Percentiles rank a stretch among this genome's conserved stretches.
These are phyloP conservation scores for Hanseniaspora hatyaiensis DNA, from an alignment of 805 yeast genomes.

Conservation along the genomic window DNA sequence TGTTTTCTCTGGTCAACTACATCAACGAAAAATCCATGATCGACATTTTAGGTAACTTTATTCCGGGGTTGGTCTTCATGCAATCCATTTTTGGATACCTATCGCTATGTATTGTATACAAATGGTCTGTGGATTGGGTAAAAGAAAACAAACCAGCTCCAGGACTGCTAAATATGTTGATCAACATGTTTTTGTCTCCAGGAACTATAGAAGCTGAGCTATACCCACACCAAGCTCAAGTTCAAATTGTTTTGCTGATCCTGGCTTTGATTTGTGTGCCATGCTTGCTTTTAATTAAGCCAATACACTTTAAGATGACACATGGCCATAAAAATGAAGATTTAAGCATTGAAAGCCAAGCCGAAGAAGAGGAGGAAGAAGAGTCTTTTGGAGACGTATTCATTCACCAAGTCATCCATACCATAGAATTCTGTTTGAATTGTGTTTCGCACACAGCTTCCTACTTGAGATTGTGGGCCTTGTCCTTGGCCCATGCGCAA, in stretches of 20 bases:
- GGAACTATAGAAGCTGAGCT: conserved; percentile 56
- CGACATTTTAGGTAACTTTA: conserved; percentile 60
- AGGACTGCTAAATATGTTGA: conserved; percentile 60
- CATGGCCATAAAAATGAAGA: conserved; percentile 15
- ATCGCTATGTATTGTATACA: conserved; percentile 53
- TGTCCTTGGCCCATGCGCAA: conserved; percentile 71
- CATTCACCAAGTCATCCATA: conserved; percentile 70
- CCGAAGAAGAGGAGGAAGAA: conserved; percentile 31
- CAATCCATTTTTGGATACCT: conserved; percentile 66
- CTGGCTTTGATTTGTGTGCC: conserved; percentile 62
- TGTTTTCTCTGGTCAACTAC: conserved; percentile 56
- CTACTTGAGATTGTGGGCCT: conserved; percentile 65
- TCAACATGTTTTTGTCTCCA: conserved; percentile 64
- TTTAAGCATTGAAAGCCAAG: conserved; percentile 15
- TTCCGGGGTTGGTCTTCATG: conserved; percentile 66
- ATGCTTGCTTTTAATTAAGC: conserved; percentile 58
- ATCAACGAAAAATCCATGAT: conserved; percentile 45
- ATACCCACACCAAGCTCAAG: conserved; percentile 51
- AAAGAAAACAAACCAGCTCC: conserved; percentile 55
- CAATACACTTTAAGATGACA: conserved; percentile 36
- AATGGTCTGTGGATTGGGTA: conserved; percentile 66
- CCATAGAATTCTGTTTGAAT: conserved; percentile 68
- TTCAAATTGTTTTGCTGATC: conserved; percentile 46
- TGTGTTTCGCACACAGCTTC: conserved; percentile 76
- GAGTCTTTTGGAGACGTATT: conserved; percentile 54